Conservation (phyloP, 805 yeast genomes). For the Candida odintsovae region DNA sequence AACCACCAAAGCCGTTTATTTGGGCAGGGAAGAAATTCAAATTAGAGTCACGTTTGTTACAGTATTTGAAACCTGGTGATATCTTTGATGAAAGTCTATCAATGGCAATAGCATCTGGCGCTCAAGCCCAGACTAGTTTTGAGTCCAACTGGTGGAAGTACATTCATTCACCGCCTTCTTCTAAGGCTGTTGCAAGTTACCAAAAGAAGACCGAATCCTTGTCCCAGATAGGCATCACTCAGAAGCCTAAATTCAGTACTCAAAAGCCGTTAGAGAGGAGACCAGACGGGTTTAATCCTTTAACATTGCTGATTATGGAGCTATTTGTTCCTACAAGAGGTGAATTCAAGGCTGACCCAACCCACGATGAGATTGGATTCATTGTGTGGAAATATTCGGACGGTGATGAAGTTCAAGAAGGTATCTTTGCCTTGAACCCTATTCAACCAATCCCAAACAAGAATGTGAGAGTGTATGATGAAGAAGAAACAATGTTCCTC, state of each 20-base stretch:
- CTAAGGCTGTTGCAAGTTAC: constrained; percentile 24
- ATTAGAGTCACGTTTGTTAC: constrained; percentile 35
- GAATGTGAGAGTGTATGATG: constrained; percentile 27
- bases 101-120: background rate
- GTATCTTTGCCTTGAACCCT: constrained; percentile 29
- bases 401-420: constrained; percentile 32
- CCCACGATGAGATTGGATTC: constrained; percentile 47
- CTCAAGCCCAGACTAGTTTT: background rate
- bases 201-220: constrained; percentile 9
- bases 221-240: constrained; percentile 50
- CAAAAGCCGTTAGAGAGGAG: constrained; percentile 27
- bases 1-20: constrained; percentile 45
- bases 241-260: constrained; percentile 35
- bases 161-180: constrained; percentile 42
- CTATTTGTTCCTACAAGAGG: constrained; percentile 55
- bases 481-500: constrained; percentile 57
- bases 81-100: constrained; percentile 14
- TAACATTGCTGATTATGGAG: constrained; percentile 63
- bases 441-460: constrained; percentile 2
- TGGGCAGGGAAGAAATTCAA: constrained; percentile 64
- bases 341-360: constrained; percentile 58
- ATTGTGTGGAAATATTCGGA: constrained; percentile 62
- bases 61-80: constrained; percentile 26
- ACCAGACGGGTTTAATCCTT: constrained; percentile 37
- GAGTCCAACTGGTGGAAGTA: constrained; percentile 39